These are phyloP conservation scores for Hypoxylon perforatum DNA, from an alignment of 495 filamentous ascomycete genomes.

Conservation along the genomic window DNA sequence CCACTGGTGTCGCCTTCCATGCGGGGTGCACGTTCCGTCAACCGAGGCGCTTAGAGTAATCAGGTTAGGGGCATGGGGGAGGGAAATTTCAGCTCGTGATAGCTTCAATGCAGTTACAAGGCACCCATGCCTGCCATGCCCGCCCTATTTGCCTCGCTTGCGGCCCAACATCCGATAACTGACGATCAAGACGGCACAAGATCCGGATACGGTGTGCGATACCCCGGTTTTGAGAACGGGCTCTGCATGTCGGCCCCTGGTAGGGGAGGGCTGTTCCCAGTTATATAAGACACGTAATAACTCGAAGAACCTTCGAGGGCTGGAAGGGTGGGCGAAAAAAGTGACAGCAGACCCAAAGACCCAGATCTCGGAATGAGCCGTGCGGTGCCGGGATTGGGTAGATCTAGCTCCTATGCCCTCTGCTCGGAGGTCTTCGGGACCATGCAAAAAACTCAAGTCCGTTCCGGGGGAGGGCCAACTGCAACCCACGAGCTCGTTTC, in stretches of 20 bases:
- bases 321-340: background rate
- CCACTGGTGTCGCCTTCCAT: background rate
- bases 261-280: background rate
- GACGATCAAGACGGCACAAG: constrained; percentile 1
- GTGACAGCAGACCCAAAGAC: constrained; percentile 5
- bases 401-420: constrained; percentile 9
- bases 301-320: background rate
- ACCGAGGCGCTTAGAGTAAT: constrained; percentile 4
- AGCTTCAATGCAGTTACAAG: background rate
- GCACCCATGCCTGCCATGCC: background rate
- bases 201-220: constrained; percentile 37
- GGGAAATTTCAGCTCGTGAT: constrained; percentile 27
- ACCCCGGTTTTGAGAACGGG: background rate
- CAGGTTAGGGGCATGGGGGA: constrained; percentile 2
- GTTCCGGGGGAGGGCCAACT: background rate
- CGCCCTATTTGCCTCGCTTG: background rate
- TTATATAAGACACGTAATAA: background rate
- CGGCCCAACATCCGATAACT: background rate
- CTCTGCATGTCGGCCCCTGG: background rate
- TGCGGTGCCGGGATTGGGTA: constrained; percentile 14
- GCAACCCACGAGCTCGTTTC: constrained; percentile 32
- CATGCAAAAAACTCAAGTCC: constrained; percentile 1
- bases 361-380: constrained; percentile 21
- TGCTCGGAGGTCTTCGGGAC: constrained; percentile 3
- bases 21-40: background rate